phyloP scores from a whole-genome alignment of 345 rosid genomes.

The Lumnitzera racemosa region DNA sequence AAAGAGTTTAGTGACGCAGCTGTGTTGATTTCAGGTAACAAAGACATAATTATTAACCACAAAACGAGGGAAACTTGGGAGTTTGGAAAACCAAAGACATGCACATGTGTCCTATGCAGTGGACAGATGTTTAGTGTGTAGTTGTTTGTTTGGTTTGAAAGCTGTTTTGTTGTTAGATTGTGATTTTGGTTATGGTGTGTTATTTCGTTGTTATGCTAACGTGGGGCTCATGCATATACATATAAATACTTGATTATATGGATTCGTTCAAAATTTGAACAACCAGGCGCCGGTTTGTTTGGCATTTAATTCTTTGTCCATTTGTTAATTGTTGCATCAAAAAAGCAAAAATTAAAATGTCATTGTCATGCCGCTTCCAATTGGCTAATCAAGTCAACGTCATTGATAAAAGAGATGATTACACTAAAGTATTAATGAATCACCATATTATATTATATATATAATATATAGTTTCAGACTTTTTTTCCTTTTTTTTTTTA shows the following conservation, averaged over 20 bases:
- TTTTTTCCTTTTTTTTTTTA: too few relatives aligned
- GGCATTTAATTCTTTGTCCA: conserved; percentile 6
- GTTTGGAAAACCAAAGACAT: too few relatives aligned
- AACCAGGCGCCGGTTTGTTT: neutral
- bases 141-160: neutral
- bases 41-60: too few relatives aligned
- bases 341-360: neutral
- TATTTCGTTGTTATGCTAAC: too few relatives aligned
- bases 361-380: neutral
- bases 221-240: neutral
- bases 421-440: too few relatives aligned
- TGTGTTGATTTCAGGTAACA: too few relatives aligned
- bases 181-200: neutral
- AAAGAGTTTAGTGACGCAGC: too few relatives aligned
- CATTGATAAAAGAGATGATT: too few relatives aligned
- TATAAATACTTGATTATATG: neutral
- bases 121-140: conserved; percentile 4
- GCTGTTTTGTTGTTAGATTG: neutral
- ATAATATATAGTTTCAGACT: too few relatives aligned
- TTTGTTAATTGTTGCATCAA: neutral
- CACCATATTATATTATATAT: too few relatives aligned
- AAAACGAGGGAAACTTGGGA: too few relatives aligned
- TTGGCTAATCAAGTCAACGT: neutral
- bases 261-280: neutral
- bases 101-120: neutral